These are phyloP conservation scores for Russula vinacea DNA, from an alignment of 768 basidiomycete species.

Conservation along the genomic window DNA sequence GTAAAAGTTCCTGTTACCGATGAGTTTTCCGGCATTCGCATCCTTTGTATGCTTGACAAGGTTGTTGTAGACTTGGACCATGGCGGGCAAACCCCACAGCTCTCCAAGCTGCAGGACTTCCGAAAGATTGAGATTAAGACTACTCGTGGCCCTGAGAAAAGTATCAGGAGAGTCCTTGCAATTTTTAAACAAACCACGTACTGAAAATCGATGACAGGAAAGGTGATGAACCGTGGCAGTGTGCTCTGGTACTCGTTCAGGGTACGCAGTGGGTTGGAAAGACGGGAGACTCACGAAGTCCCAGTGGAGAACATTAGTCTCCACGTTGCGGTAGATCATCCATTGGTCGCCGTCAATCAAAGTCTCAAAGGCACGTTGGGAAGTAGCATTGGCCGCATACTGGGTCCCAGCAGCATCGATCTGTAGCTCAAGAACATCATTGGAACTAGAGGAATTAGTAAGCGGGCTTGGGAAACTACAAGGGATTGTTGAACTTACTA, in stretches of 20 bases:
- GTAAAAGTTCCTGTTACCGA: conserved; percentile 37
- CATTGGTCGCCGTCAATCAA: conserved; percentile 59
- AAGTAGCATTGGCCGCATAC: conserved; percentile 43
- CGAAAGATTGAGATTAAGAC: conserved; percentile 36
- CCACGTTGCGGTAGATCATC: conserved; percentile 64
- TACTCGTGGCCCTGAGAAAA: conserved; percentile 31
- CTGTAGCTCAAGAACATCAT: conserved; percentile 61
- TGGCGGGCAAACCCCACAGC: conserved; percentile 32
- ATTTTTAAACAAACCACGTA: conserved; percentile 31
- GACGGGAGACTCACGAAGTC: conserved; percentile 52
- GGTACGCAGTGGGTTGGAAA: neutral
- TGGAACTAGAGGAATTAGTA: conserved; percentile 43
- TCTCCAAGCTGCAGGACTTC: conserved; percentile 34
- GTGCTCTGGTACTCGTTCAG: conserved; percentile 45
- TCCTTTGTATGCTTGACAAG: conserved; percentile 28
- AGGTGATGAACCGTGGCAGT: conserved; percentile 63
- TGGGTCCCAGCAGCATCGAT: conserved; percentile 57
- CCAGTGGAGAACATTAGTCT: conserved; percentile 62
- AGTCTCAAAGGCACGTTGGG: conserved; percentile 50
- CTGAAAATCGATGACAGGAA: conserved; percentile 53
- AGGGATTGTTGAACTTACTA: conserved; percentile 36
- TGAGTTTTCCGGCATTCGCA: conserved; percentile 35
- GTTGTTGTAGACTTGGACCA: conserved; percentile 23
- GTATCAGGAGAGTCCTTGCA: neutral
- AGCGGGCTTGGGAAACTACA: neutral